Evolutionary conservation across 805 yeast species (phyloP).

Genomic region (Myxozyma melibiosi): DNA sequence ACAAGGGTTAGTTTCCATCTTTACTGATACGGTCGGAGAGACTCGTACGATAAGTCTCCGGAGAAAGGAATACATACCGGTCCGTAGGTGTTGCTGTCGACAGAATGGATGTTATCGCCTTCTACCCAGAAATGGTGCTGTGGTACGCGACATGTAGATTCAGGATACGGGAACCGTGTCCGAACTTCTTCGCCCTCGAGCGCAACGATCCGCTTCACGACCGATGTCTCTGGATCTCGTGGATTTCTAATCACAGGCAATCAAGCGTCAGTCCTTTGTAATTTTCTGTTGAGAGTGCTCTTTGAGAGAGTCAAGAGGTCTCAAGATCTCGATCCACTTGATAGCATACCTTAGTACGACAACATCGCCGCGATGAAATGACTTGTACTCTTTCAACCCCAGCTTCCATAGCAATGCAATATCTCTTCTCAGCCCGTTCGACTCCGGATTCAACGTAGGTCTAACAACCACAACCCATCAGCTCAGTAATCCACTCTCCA

Average conservation of each 20-base stretch:
- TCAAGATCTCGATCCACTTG: background rate
- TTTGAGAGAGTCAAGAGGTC: background rate
- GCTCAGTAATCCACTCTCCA: background rate
- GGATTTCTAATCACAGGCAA: conserved; percentile 48
- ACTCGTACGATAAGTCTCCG: no score
- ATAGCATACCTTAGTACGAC: conserved; percentile 20
- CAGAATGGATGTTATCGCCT: conserved; percentile 79
- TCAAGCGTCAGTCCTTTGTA: background rate
- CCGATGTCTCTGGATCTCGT: conserved; percentile 69
- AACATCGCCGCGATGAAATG: conserved; percentile 22
- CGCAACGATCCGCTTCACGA: conserved; percentile 79
- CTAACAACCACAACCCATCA: background rate
- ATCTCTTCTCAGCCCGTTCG: conserved; percentile 25
- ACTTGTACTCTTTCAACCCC: conserved; percentile 8
- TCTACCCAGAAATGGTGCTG: conserved; percentile 90
- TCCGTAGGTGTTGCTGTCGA: conserved; percentile 87
- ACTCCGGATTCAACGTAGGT: conserved; percentile 31
- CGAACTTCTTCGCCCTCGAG: conserved; percentile 67
- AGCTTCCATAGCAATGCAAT: conserved; percentile 24
- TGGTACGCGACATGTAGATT: conserved; percentile 63
- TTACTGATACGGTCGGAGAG: no score
- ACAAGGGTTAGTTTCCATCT: background rate
- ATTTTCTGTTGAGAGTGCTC: background rate
- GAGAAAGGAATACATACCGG: conserved; percentile 51
- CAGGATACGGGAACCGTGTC: conserved; percentile 70